Evolutionary conservation across 805 yeast genomes (phyloP), one percentile per base, ranked within the genome.

Genomic region (Candida dajiaensis): DNA sequence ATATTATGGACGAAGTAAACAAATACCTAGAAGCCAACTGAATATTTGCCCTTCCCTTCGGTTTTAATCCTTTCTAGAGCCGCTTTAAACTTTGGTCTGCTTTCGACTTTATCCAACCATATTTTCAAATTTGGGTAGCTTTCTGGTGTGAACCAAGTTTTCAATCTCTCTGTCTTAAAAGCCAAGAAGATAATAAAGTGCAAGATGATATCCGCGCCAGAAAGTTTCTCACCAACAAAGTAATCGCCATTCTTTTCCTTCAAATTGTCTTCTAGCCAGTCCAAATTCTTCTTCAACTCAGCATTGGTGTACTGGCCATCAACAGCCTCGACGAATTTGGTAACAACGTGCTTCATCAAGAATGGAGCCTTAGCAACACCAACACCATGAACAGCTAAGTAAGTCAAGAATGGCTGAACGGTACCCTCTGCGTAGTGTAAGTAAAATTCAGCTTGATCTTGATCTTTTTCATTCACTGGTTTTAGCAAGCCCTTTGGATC

Each of bases 361-460:
- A 73, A 66, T 4, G 84, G 83, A 1, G 77, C 71, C 16, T 57
- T 54, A 6, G 67, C 52, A 4, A 63, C 53, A 48, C 68, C 73
- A 6, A 74, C 75, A 22, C 64, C 64, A 4, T 69, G 59, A 21
- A 64, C 58, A 39, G 71, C 43, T 23, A 63, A 57, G 48, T 66
- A 68, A 61, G 66, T 66, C 44, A 76, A 59, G 9, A 69, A 63
- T 6, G 79, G 78, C 58, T 77, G 81, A 16, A 84, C 58, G 20
- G 85, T 72, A 1, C 81, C 85, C 61, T 85, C 92, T n/a, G 76
- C 60, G 53, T 74, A 79, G 56, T 78, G 78, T 38, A 78, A 62
- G 51, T 65, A 80, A 58, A 75, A 82, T 48, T 74, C 76, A 31
- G 78, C 72, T 37, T 63, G 48, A 18, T 72, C 71, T 40, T 64